Evolutionary conservation across 257 asterid genomes (phyloP).

Genomic region (Nicotiana sylvestris): DNA sequence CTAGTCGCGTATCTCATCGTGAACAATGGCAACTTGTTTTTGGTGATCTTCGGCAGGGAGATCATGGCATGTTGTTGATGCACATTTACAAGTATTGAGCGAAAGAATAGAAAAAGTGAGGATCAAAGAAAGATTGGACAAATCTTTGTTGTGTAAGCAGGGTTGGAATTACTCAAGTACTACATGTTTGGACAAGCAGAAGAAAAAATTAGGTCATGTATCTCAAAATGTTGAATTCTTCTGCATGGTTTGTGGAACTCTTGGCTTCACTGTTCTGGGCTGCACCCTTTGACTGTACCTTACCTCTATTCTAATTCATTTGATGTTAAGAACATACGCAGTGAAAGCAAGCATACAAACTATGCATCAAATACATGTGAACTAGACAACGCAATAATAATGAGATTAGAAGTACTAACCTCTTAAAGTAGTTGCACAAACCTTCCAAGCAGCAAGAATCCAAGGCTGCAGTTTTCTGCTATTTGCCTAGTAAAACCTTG

Average conservation of each 20-base stretch:
- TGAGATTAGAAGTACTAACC: too few relatives aligned
- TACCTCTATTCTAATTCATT: constrained; percentile 39
- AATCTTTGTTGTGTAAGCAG: constrained; percentile 15
- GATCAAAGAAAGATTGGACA: constrained; percentile 40
- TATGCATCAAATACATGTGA: too few relatives aligned
- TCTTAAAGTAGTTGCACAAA: too few relatives aligned
- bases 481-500: too few relatives aligned
- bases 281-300: constrained; percentile 39
- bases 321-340: too few relatives aligned
- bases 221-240: constrained; percentile 23
- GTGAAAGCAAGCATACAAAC: too few relatives aligned
- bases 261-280: constrained; percentile 37
- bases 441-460: too few relatives aligned
- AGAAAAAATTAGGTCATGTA: not conserved
- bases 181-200: not conserved
- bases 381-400: too few relatives aligned
- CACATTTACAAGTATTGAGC: constrained; percentile 32
- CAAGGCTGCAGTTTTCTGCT: too few relatives aligned
- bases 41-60: constrained; percentile 22
- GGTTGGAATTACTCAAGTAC: constrained; percentile 35
- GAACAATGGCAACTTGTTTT: not conserved
- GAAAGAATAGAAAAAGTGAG: constrained; percentile 42
- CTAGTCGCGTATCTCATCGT: not conserved
- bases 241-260: constrained; percentile 25
- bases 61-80: constrained; percentile 34